Conservation (phyloP, 2,329 filamentous ascomycete genomes). For the Fusarium buharicum region DNA sequence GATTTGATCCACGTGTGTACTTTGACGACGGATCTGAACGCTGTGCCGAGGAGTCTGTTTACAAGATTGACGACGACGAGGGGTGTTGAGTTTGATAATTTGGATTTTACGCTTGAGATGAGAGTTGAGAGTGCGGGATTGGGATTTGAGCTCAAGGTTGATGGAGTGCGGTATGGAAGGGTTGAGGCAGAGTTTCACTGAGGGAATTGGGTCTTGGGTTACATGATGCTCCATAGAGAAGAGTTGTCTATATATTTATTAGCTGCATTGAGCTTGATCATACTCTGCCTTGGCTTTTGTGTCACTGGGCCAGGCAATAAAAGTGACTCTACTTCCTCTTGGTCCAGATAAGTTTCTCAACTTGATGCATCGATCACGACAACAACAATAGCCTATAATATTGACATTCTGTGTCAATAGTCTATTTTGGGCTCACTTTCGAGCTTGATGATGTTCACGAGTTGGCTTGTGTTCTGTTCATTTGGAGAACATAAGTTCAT, state of each 20-base stretch:
- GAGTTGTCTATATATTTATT: conserved; percentile 3
- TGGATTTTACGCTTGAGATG: conserved; percentile 87
- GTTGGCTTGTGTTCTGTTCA: neutral
- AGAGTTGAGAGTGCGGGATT: conserved; percentile 80
- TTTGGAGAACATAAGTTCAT: neutral
- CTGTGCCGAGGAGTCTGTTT: conserved; percentile 78
- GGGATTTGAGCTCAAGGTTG: conserved; percentile 81
- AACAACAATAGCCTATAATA: rapidly evolving
- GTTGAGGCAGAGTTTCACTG: conserved; percentile 82
- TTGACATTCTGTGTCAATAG: no score
- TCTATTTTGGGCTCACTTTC: rapidly evolving
- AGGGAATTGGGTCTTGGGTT: neutral
- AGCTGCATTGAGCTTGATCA: neutral
- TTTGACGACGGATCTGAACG: conserved; percentile 80
- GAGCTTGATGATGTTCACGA: neutral
- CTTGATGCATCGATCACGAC: neutral
- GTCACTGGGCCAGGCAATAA: no score
- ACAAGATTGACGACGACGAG: conserved; percentile 80
- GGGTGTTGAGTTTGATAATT: conserved; percentile 82
- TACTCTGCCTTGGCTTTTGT: neutral
- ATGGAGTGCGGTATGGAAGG: conserved; percentile 78
- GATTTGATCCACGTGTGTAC: conserved; percentile 80
- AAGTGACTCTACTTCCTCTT: no score
- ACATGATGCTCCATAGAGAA: conserved; percentile 4
- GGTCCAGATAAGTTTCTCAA: no score